phyloP scores from a whole-genome alignment of 1,284 basidiomycete species.

The Cutaneotrichosporon dermatis region DNA sequence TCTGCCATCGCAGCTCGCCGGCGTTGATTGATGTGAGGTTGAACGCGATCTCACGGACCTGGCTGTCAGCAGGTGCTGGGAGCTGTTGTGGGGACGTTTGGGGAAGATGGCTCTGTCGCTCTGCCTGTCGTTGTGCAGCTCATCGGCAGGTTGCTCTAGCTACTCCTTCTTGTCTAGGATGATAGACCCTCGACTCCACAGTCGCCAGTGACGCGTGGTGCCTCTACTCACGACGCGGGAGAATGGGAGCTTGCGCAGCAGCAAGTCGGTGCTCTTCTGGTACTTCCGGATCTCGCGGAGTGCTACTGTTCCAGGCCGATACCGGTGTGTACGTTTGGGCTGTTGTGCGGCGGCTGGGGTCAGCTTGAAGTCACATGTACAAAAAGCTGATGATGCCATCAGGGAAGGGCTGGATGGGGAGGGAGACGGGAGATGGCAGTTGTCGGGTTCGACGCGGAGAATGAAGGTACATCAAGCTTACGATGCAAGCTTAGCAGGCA shows the following conservation, averaged over 20 bases:
- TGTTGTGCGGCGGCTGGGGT: background rate
- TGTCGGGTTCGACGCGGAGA: too few relatives aligned
- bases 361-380: too few relatives aligned
- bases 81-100: too few relatives aligned
- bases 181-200: too few relatives aligned
- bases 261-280: conserved; percentile 84
- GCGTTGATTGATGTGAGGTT: conserved; percentile 76
- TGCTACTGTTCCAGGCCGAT: conserved; percentile 80
- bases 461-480: too few relatives aligned
- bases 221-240: conserved; percentile 69
- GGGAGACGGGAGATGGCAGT: too few relatives aligned
- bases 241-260: conserved; percentile 83
- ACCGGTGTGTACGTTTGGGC: conserved; percentile 50
- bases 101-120: too few relatives aligned
- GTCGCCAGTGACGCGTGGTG: too few relatives aligned
- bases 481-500: too few relatives aligned
- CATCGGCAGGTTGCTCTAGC: too few relatives aligned
- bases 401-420: background rate
- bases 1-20: conserved; percentile 78
- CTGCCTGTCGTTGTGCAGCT: too few relatives aligned
- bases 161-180: too few relatives aligned
- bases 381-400: background rate
- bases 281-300: conserved; percentile 88
- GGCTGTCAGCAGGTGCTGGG: background rate
- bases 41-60: conserved; percentile 88